Base-by-base conservation (phyloP, 2,329 filamentous ascomycete genomes). In the Davidsoniella virescens region DNA sequence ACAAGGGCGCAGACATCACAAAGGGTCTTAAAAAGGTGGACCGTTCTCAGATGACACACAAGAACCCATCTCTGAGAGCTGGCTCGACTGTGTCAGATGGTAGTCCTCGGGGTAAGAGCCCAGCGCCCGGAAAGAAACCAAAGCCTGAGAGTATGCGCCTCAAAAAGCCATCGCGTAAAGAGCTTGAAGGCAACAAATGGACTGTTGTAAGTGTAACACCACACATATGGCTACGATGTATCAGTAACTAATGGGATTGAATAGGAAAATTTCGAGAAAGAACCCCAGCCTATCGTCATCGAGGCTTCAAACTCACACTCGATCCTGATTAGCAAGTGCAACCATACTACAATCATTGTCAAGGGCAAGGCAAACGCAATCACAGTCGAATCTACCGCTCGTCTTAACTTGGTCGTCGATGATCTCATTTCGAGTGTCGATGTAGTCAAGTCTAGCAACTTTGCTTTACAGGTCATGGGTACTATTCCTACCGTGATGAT, bases 341-440 rank as follows among this genome's bases (percentile, higher is more conserved):
- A 80, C 66, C 92, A 92, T 66, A 84, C 84, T 4, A 93, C 88
- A 20, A 76, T 98, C 59, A 84, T 93, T 58, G 70, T 98, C 61
- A 83, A 78, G 61, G 88, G 87, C 66, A 98, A 98, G 67, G 87
- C 86, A 52, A 98, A 98, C 63, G 87, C 92, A n/a, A 84, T 98
- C 55, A 90, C 87, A 4, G 76, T 96, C 57, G 92, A 96, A 67
- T 95, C 95, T 68, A 90, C 82, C 51, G 77, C 73, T 44, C 82
- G 86, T 46, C 71, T 93, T 16, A 93, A 86, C 25, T 75, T 98
- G 49, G 78, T 96, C 47, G 76, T 96, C 49, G 90, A 96, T 59
- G 85, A 80, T 1, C 78, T 96, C 9, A 85, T 96, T 44, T 93
- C 85, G 45, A 87, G 84, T 29, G 78, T 98, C 51, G 92, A 98